These are phyloP conservation scores for Aspergillus fumigatiaffinis DNA, from an alignment of 2,329 filamentous ascomycete species.

Conservation along the genomic window DNA sequence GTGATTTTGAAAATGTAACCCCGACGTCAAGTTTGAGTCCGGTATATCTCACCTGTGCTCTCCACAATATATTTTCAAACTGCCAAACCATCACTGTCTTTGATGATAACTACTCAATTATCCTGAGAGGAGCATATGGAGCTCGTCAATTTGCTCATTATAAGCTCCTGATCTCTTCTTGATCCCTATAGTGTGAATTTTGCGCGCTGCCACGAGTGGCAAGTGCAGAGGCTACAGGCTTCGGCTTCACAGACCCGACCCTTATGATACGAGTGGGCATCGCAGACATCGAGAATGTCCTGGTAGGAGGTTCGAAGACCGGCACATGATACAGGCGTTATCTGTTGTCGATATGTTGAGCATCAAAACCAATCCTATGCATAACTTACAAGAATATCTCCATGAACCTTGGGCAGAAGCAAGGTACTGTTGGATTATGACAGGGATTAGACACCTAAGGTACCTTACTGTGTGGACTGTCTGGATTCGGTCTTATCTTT, in stretches of 20 bases:
- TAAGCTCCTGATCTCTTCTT: no score
- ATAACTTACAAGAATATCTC: not conserved
- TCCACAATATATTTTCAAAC: no score
- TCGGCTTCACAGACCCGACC: not conserved
- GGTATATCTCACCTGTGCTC: no score
- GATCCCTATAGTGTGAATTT: no score
- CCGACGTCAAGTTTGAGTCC: not conserved
- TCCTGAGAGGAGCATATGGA: not conserved
- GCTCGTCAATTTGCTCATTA: not conserved
- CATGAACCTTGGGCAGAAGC: not conserved
- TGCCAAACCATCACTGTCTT: no score
- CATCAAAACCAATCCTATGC: no score
- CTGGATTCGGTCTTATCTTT: not conserved
- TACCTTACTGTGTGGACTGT: not conserved
- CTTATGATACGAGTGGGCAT: not conserved
- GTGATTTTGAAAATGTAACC: not conserved
- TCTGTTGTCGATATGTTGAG: not conserved
- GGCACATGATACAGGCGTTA: not conserved
- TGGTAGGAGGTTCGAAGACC: not conserved
- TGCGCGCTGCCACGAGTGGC: not conserved
- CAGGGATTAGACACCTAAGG: not conserved
- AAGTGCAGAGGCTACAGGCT: not conserved
- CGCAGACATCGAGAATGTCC: not conserved
- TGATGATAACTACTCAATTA: no score
- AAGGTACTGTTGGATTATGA: not conserved